Evolutionary conservation across 176 grass and related monocot species (phyloP), one percentile per base, ranked within the genome.

Genomic region (Aegilops sharonensis): DNA sequence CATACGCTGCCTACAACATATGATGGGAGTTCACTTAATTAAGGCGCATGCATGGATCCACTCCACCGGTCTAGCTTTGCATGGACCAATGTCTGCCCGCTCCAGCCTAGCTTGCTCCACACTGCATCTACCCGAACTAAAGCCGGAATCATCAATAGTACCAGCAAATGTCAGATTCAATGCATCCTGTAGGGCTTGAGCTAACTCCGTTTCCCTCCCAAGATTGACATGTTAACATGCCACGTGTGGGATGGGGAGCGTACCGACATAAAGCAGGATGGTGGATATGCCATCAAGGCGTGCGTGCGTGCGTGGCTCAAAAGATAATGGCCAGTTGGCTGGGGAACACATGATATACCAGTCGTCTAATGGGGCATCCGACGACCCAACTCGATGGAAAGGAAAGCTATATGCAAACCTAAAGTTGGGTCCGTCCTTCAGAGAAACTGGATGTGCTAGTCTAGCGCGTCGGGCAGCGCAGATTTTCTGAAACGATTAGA

Each of bases 111-210:
- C 75, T 56, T 80, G 56, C 29, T 87, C 67, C 75, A 65, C 48
- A 31, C 68, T 80, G 85, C 68, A 76, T 80, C 89, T 80, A 48
- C 81, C 75, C 9, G 2, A 87, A 87, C 81, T 84, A 91, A 81
- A 87, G 75, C 72, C 2, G 1, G 35, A 23, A 81, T 14, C 48
- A 85, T 89, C 70, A 67, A 74, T 72, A 54, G 50, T 54, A 78
- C 79, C 48, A 65, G 32, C 66, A 65, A 65, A 43, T 9, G 73
- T 42, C 84, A 73, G 89, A 72, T 87, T 87, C 73, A 90, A 83
- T 87, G 72, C 84, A 79, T 57, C 27, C 34, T 90, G 57, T 20
- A 79, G 75, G 17, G 2, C 68, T 74, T 47, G 56, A 87, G 85
- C 89, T 48, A 83, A 84, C 85, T 24, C 29, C 8, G 36, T 75